Base-by-base conservation (phyloP, 2,329 filamentous ascomycete genomes). In the Alternaria sp. region DNA sequence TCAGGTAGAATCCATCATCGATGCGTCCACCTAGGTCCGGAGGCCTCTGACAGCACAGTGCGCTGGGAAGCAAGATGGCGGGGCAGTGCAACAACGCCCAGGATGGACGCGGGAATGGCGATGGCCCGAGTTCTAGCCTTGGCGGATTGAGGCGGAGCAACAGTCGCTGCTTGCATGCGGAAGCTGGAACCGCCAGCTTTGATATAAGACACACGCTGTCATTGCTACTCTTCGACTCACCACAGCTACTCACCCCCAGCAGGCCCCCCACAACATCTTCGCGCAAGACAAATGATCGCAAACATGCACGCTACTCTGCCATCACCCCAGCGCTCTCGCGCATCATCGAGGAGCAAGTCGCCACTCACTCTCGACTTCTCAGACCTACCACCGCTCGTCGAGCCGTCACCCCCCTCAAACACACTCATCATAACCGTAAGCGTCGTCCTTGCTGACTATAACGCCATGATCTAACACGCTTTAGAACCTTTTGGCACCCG, bases 391-490 rank as follows among this genome's bases (percentile, higher is more conserved):
- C 85, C 89, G 34, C 82, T 91, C 54, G 82, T 83, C 40, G 85
- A 87, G 73, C 90, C 91, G n/a, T 88, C 90, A 26, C 86, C 88
- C 54, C 89, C 90, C 5, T 90, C 89, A 66, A 95, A 95, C 81
- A 95, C 91, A 0, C 87, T 95, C 56, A 86, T 95, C 72, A 89
- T 95, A 74, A 95, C 91, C 70, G 79, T 81, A 71, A 63, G 78
- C 67, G 31, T 13, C 17, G 10, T 26, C 33, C 4, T 17, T 17
- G 13, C 44, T 33, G 8, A 42, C 6, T 21, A 4, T 24, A 11
- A 3, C 29, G 31, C 48, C 48, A 23, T 39, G 33, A 21, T 14
- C 67, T 72, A 56, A 74, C 67, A 68, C 14, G 3, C 55, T 17
- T 3, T 51, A 81, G 79, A 92, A 92, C 80, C 86, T 95, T 60